Conservation (phyloP, 768 basidiomycete genomes). For the Crepidotus variabilis region DNA sequence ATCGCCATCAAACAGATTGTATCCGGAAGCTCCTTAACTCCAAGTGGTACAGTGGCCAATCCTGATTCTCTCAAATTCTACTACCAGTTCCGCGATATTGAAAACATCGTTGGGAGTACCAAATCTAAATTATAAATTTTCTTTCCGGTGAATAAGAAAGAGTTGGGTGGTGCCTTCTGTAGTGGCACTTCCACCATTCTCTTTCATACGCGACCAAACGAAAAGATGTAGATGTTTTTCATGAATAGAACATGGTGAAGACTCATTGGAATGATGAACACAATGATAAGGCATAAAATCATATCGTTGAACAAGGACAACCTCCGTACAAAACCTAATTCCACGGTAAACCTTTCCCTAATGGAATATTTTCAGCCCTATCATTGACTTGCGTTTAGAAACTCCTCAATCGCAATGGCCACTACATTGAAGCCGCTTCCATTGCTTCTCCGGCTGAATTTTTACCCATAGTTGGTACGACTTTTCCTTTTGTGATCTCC, state of each 20-base stretch:
- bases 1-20: conserved; percentile 77
- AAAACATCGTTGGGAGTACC: conserved; percentile 13
- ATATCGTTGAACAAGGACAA: no score
- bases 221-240: no score
- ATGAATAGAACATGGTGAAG: no score
- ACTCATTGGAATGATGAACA: no score
- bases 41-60: conserved; percentile 75
- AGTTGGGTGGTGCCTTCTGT: not conserved
- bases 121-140: conserved; percentile 12
- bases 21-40: conserved; percentile 59
- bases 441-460: not conserved
- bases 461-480: not conserved
- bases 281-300: no score
- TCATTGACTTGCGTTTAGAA: not conserved
- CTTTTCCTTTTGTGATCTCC: not conserved
- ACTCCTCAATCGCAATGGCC: not conserved
- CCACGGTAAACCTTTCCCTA: no score
- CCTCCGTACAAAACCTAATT: no score
- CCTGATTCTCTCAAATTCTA: conserved; percentile 63
- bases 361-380: no score
- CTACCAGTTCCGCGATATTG: conserved; percentile 32
- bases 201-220: no score
- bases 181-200: not conserved
- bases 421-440: not conserved
- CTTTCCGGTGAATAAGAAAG: not conserved